Base-by-base conservation (phyloP, 139 green algal genomes). In the Chlamydomonas sphaeroides region DNA sequence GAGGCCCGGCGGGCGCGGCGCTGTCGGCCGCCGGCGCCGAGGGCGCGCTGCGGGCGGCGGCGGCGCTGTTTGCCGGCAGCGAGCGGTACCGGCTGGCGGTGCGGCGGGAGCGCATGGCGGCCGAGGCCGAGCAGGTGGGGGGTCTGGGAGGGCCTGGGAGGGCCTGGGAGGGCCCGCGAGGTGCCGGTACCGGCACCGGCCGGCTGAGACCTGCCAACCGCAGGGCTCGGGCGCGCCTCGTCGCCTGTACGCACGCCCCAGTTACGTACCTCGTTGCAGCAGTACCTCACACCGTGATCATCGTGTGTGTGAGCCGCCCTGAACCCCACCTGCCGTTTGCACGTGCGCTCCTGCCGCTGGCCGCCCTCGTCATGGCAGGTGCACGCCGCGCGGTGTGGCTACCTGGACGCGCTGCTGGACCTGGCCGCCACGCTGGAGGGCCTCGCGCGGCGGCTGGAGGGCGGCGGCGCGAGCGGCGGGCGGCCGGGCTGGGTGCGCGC, bases 21-120 rank as follows among this genome's bases (percentile, higher is more conserved):
- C 57, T 6, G 53, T 10, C n/a, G 17, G 4, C 35, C 42, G 28
- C 36, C 1, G 73, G 48, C 25, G 18, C n/a, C n/a, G n/a, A n/a
- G n/a, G n/a, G n/a, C n/a, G 59, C 74, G n/a, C 30, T 45, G 28
- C 8, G 20, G 15, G 74, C 51, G 39, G 39, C 5, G 59, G 38
- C 10, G 41, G 21, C 21, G 59, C 39, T 80, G 59, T 39, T 70
- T 14, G 6, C 20, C 21, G 41, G 74, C 28, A 21, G 70, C 59
- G 74, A 80, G 74, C 17, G 39, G 39, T 80, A 62, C 59, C 74
- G 61, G 17, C 17, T 35, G 38, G 59, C 39, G 30, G 74, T 80
- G 38, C 74, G 74, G 38, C 57, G 56, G 59, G 59, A 71, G n/a
- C n/a, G 59, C 41, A 68, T 80, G 74, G 8, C 26, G 39, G 59